Evolutionary conservation across 371 early-diverging fungal genomes (phyloP), one percentile per base, ranked within the genome.

Genomic region (Conidiobolus incongruus): DNA sequence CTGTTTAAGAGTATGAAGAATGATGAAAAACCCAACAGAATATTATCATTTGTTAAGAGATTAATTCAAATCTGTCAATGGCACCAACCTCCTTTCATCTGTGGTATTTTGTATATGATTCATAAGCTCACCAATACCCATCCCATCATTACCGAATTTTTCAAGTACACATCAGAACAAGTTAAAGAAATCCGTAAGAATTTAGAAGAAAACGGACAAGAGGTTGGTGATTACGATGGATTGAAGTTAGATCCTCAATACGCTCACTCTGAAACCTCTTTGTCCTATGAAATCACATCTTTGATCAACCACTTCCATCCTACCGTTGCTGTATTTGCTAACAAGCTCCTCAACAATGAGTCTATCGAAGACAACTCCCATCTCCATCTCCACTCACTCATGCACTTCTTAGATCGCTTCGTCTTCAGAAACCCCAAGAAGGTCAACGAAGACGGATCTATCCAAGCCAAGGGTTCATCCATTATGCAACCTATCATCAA

Each of bases 371-470:
- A 65, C 22, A 70, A 79, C 39, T 73, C 70, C 49, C 90, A 93
- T 54, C 67, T 95, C 45, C 83, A 84, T 49, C 75, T 78, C 52
- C 86, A 86, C 59, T 87, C 92, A 2, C 61, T 92, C 43, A 62
- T 75, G 47, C 89, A 89, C 51, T 95, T 95, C 63, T 65, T 95
- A 44, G 93, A 95, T 55, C 70, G 82, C 38, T 93, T 95, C 63
- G 87, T 89, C 7, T 91, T 76, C 65, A 84, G 90, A 58, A 89
- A 87, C 59, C 82, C 95, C 28, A 91, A 90, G 65, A 75, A 77
- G 51, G 52, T 52, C n/a, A 28, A 49, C 4, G 46, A 45, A 0
- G 16, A 55, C 52, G 30, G 47, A 28, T 32, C 44, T 19, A 49
- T 24, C 48, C 44, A 48, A 45, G 16, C 42, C 15, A 51, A 52